Evolutionary conservation across 2,329 filamentous ascomycete species (phyloP), one percentile per base, ranked within the genome.

Genomic region (Fusarium sp.): DNA sequence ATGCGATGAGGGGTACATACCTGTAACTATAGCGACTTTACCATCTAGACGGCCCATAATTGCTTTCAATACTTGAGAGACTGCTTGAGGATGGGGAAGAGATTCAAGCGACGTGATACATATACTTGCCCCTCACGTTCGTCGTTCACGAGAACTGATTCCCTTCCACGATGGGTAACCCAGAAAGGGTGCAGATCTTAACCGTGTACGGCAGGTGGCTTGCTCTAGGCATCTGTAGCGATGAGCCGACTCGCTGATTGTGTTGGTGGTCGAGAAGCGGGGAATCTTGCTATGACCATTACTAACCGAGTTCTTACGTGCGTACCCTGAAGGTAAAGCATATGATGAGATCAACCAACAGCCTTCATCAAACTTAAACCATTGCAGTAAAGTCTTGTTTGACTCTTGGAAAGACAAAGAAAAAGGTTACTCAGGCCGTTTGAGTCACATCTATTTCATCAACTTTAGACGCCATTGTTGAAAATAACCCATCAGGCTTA

Each of bases 21-120:
- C 69, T 14, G 69, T 71, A 13, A 71, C 67, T 0, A 71, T 71
- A 3, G 69, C 67, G 4, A 71, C 55, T 44, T 67, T 71, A 1
- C 55, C 69, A 13, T 70, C 68, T 14, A 70, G 14, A 0, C 68
- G 68, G 47, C 66, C 60, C 68, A 70, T 70, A 18, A 9, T 36
- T 32, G 3, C 14, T 6, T 18, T 13, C 1, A 18, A 15, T 35
- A 35, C 14, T 35, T 35, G 32, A 1, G 14, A 35, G 6, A 8
- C 8, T 35, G 32, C 32, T 35, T 1, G 14, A 35, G 32, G 3
- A 35, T 35, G 13, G 32, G 3, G 32, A 35, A 15, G 6, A 35
- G 13, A 35, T 35, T 35, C 32, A 35, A 35, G 32, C 11, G 3
- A n/a, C 9, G 9, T 18, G 39, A 35, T 63, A 65, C 12, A 32